Evolutionary conservation across 139 green algal genomes (phyloP).

Genomic region (Axilococcus clingmanii): DNA sequence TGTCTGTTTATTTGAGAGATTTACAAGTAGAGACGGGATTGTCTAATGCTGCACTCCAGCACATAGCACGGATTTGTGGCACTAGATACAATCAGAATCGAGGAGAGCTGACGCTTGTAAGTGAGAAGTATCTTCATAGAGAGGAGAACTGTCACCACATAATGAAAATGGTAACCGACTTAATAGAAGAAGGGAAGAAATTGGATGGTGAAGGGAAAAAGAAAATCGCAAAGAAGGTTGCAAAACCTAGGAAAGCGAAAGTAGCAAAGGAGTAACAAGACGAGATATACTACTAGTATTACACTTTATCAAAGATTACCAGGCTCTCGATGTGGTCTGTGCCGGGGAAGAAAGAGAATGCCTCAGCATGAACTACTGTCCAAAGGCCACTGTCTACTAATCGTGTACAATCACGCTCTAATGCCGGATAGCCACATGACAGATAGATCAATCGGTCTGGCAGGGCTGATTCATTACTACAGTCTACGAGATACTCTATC

Average conservation of each 20-base stretch:
- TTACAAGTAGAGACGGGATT: constrained; percentile 35
- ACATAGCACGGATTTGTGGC: constrained; percentile 35
- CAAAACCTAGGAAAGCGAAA: too few relatives aligned
- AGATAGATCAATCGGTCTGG: constrained; percentile 58
- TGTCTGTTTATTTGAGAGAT: constrained; percentile 27
- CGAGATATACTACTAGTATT: background rate
- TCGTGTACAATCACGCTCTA: constrained; percentile 34
- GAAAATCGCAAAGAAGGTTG: too few relatives aligned
- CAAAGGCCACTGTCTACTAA: constrained; percentile 37
- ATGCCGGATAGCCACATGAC: constrained; percentile 57
- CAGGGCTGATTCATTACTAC: background rate
- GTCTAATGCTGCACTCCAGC: constrained; percentile 28
- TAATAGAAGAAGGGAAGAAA: constrained; percentile 24
- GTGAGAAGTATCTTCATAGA: constrained; percentile 15
- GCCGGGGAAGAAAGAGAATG: constrained; percentile 58
- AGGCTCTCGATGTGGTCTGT: constrained; percentile 57
- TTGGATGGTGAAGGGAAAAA: too few relatives aligned
- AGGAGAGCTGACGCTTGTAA: constrained; percentile 28
- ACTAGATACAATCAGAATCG: constrained; percentile 35
- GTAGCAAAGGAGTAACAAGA: too few relatives aligned
- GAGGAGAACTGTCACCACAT: constrained; percentile 36
- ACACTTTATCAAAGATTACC: constrained; percentile 34
- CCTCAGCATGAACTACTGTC: constrained; percentile 24
- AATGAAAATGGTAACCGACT: constrained; percentile 9
- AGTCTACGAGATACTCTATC: constrained; percentile 28